These are phyloP conservation scores for Ophiocordyceps polyrhachis-furcata DNA, from an alignment of 2,329 filamentous ascomycete species.

Conservation along the genomic window DNA sequence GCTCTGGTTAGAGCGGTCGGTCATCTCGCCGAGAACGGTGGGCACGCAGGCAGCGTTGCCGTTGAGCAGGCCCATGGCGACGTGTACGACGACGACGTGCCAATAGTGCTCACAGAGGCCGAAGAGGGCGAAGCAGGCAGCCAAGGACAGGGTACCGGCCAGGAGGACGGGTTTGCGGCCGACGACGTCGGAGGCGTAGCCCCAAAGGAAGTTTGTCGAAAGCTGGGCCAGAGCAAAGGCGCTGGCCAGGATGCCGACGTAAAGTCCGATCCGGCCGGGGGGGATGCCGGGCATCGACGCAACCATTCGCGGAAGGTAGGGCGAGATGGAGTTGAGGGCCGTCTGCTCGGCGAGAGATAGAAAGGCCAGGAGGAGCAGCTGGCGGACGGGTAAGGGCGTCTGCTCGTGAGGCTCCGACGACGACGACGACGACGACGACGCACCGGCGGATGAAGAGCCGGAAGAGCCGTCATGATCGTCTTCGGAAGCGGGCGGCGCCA, in stretches of 20 bases:
- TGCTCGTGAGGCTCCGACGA: constrained; percentile 11
- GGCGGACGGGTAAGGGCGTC: constrained; percentile 63
- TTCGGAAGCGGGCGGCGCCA: background rate
- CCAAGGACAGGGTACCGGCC: constrained; percentile 65
- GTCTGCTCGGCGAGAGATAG: constrained; percentile 90
- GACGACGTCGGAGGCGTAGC: constrained; percentile 42
- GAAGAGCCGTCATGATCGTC: background rate
- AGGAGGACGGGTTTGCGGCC: constrained; percentile 61
- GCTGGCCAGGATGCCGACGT: constrained; percentile 79
- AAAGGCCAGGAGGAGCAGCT: constrained; percentile 69
- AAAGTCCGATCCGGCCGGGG: constrained; percentile 54
- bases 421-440: background rate
- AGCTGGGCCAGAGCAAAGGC: constrained; percentile 87
- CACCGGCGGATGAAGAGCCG: background rate
- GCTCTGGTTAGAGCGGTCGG: constrained; percentile 87
- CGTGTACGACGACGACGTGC: constrained; percentile 74
- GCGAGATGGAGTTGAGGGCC: constrained; percentile 86
- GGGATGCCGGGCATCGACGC: constrained; percentile 67
- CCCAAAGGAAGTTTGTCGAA: constrained; percentile 56
- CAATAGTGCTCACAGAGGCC: constrained; percentile 69
- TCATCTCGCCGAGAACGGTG: constrained; percentile 86
- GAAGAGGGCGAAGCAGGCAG: constrained; percentile 66
- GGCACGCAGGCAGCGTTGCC: constrained; percentile 90
- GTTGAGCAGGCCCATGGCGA: constrained; percentile 81
- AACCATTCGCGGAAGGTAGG: constrained; percentile 89